These are phyloP conservation scores for Microascus cirrosus DNA, from an alignment of 2,329 filamentous ascomycete genomes.

Conservation along the genomic window DNA sequence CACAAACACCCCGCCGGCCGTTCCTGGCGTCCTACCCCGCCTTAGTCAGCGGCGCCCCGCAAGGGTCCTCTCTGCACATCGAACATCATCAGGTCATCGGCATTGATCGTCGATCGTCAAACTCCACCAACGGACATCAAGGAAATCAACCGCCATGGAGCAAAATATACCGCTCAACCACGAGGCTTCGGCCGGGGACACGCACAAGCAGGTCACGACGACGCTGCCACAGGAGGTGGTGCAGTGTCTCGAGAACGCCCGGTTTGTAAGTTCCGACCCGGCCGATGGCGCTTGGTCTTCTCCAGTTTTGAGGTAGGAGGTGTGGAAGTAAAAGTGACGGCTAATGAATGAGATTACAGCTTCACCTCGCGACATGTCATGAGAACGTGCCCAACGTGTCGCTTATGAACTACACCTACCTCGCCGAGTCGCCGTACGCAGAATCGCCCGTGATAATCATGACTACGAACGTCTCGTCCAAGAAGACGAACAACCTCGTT, in stretches of 20 bases:
- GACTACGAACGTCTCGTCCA: conserved; percentile 73
- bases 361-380: conserved; percentile 87
- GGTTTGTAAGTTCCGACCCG: conserved; percentile 55
- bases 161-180: conserved; percentile 62
- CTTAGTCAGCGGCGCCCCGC: conserved; percentile 2
- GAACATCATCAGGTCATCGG: neutral
- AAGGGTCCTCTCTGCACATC: neutral
- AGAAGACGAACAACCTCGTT: conserved; percentile 72
- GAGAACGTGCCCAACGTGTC: conserved; percentile 81
- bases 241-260: conserved; percentile 84
- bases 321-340: neutral
- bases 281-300: too few relatives aligned
- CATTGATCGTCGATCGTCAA: neutral
- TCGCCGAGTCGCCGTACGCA: conserved; percentile 63
- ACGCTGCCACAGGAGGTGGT: conserved; percentile 75
- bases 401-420: conserved; percentile 98
- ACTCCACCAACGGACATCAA: neutral
- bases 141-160: conserved; percentile 21
- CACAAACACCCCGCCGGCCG: neutral
- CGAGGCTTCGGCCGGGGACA: conserved; percentile 63
- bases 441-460: conserved; percentile 79
- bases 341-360: conserved; percentile 34
- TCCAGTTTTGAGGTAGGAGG: too few relatives aligned
- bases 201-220: conserved; percentile 56
- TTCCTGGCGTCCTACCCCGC: neutral